Evolutionary conservation across 352 stramenopile genomes (phyloP), one percentile per base, ranked within the genome.

Genomic region (Thalassiosira ordinaria): DNA sequence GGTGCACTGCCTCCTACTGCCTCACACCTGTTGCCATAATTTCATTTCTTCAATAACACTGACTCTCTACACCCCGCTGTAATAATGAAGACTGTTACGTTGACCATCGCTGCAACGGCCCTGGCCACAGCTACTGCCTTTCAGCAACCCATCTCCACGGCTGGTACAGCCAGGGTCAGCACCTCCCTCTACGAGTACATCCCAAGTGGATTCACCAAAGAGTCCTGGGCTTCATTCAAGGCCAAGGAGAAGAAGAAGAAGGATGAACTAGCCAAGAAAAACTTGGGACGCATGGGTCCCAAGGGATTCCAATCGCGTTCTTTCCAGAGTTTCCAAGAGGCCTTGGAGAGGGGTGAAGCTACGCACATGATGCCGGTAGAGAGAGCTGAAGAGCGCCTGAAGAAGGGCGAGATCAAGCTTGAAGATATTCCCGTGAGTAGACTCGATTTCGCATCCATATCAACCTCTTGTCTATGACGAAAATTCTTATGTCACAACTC

Each of bases 161-260:
- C 53, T 18, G 49, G 9, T 0, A 46, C 60, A 24, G 49, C 44
- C 47, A 44, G 22, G 49, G 37, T 56, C 0, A 75, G 24, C 56
- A 84, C 79, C 11, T 44, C 37, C 11, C 65, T 86, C 29, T 81
- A 87, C 66, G 86, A 85, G 65, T 93, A 93, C 68, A 89, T 93
- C 39, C 86, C 86, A 0, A 72, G 63, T n/a, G 89, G 89, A 5
- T 92, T 94, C 66, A 94, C 85, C 11, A 77, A 85, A 39, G 87
- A 90, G 26, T 82, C 80, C 0, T 94, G 89, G 78, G 82, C 76
- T n/a, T 86, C 87, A 33, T 91, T 92, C 84, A 93, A 94, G 73
- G 86, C 59, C 1, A 67, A 80, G n/a, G 87, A 94, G 53, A 29
- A 78, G 13, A 92, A 92, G 63, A 91, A 92, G 67, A 87, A 90